A percentile compares a stretch with the other conserved stretches of the same genome.
Evolutionary conservation across 1,139 yeast genomes (phyloP).

Genomic region (Zygosaccharomyces sapae): DNA sequence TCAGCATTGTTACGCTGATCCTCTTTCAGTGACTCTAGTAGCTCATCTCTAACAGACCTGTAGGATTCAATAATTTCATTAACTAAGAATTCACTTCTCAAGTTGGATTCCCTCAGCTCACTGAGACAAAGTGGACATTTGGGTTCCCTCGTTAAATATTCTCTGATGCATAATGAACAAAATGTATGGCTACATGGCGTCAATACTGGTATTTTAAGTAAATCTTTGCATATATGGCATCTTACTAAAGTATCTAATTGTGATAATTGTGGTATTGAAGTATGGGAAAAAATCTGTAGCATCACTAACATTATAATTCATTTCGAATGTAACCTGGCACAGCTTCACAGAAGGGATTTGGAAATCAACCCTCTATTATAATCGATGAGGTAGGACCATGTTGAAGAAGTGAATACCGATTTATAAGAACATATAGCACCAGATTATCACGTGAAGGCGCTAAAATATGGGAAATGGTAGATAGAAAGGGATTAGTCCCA

Average conservation of each 20-base stretch:
- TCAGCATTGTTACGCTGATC: constrained; percentile 4
- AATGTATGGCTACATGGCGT: constrained; percentile 88
- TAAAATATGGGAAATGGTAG: too few relatives aligned
- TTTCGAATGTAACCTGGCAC: constrained; percentile 1
- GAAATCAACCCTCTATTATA: neutral
- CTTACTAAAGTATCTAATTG: constrained; percentile 68
- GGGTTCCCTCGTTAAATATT: constrained; percentile 54
- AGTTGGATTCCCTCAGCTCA: constrained; percentile 65
- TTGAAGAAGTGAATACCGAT: neutral
- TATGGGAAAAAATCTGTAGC: constrained; percentile 64
- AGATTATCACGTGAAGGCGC: neutral
- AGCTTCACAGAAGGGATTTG: neutral
- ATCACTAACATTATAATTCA: constrained; percentile 45
- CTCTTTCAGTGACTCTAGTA: constrained; percentile 19
- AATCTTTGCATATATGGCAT: constrained; percentile 91
- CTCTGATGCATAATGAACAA: constrained; percentile 84
- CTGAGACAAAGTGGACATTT: constrained; percentile 78
- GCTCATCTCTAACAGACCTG: constrained; percentile 40
- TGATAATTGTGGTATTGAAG: constrained; percentile 52
- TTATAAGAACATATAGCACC: neutral
- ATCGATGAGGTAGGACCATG: neutral
- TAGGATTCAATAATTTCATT: constrained; percentile 69
- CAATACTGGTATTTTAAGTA: constrained; percentile 73
- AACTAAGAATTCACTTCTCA: constrained; percentile 61
- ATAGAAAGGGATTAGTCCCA: neutral